phyloP scores from a whole-genome alignment of 495 filamentous ascomycete species.

The Penicillium goetzii region DNA sequence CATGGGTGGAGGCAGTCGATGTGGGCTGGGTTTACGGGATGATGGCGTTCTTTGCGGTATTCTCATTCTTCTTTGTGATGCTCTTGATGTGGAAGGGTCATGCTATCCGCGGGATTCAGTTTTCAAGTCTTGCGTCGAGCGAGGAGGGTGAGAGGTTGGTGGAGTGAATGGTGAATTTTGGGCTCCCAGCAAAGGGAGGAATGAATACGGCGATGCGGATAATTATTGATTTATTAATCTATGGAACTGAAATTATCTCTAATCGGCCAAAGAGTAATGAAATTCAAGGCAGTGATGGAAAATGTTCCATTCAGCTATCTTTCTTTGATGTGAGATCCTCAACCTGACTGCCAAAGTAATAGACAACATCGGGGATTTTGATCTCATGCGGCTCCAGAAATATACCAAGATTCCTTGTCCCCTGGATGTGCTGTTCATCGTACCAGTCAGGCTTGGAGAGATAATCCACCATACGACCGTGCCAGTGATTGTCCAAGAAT shows the following conservation, averaged over 20 bases:
- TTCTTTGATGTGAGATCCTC: neutral
- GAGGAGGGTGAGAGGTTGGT: constrained; percentile 33
- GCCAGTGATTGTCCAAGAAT: neutral
- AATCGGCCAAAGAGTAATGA: neutral
- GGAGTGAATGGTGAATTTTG: constrained; percentile 1
- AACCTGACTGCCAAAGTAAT: neutral
- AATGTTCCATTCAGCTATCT: too few species aligned
- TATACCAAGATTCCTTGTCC: neutral
- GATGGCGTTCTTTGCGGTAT: constrained; percentile 51
- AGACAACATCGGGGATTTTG: neutral
- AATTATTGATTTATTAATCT: too few species aligned
- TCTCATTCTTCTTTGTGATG: constrained; percentile 42
- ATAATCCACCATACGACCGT: neutral
- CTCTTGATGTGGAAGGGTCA: constrained; percentile 40
- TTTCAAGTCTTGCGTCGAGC: constrained; percentile 31
- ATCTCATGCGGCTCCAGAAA: neutral
- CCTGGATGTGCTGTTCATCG: neutral
- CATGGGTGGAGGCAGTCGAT: constrained; percentile 49
- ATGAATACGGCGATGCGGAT: neutral
- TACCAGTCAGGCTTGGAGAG: neutral
- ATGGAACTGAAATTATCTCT: neutral
- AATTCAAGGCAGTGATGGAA: too few species aligned
- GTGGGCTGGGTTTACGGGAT: constrained; percentile 58
- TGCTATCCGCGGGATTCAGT: constrained; percentile 30
- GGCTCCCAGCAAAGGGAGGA: neutral